Base-by-base conservation (phyloP, 2,329 filamentous ascomycete species). In the Cercospora zeae-maydis region DNA sequence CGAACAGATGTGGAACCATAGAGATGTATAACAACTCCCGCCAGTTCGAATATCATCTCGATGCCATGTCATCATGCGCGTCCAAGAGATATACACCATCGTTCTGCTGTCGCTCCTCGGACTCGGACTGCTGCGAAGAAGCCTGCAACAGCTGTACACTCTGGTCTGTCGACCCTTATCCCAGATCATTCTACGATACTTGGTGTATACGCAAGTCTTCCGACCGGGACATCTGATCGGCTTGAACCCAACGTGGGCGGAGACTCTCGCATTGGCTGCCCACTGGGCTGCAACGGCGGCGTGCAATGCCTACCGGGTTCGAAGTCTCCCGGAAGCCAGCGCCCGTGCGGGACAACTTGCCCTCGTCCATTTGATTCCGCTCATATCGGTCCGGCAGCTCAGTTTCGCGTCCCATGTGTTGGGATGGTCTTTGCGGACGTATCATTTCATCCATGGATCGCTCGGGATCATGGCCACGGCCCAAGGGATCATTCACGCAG, bases 401-500 rank as follows among this genome's bases (percentile, higher is more conserved):
- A 58, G 56, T 33, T 47, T 58, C 33, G 56, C 31, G 27, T 31
- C 56, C 39, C 4, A 49, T 49, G 6, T 58, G 16, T 13, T 33
- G n/a, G 56, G 56, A 47, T 37, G 11, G 24, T 58, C 56, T 24
- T 16, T 49, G 2, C 16, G 37, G n/a, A 58, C 39, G n/a, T 58
- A 36, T 36, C 9, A 49, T 16, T 24, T 27, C 9, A 49, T 58
- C 39, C 30, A 58, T 27, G 9, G 31, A 36, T 33, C 11, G 10
- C 56, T 58, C 56, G 56, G 56, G 16, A 37, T 58, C 16, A 58
- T 58, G 16, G 39, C 56, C 9, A 58, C 39, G 4, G 24, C 37
- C 16, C 30, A 58, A 16, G 56, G 24, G 33, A 27, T 37, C 10
- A 13, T 58, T 21, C 16, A 58, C 21, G 56, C 8, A 21, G 31